phyloP scores from a whole-genome alignment of 2,329 filamentous ascomycete genomes.

The Chaetoscypha palmicola region DNA sequence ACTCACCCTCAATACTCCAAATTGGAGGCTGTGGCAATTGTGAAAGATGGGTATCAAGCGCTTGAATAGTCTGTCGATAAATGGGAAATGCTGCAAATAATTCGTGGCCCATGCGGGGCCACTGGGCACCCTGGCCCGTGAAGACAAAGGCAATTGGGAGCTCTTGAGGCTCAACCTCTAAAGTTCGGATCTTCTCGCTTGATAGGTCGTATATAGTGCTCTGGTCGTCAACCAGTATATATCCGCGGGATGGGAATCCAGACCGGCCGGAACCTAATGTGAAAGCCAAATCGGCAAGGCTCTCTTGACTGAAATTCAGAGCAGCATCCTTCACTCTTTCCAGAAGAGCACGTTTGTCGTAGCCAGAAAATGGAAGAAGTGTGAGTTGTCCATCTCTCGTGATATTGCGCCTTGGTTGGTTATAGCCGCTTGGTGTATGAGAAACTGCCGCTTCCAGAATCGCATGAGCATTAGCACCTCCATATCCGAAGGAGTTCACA shows the following conservation, averaged over 20 bases:
- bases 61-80: conserved; percentile 1
- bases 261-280: conserved; percentile 7
- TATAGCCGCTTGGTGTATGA: conserved; percentile 1
- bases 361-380: conserved; percentile 11
- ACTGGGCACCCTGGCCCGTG: conserved; percentile 23
- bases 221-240: not conserved
- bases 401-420: not conserved
- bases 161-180: not conserved
- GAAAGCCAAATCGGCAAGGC: conserved; percentile 6
- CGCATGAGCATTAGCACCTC: conserved; percentile 41
- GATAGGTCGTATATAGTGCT: not conserved
- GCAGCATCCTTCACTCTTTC: conserved; percentile 1
- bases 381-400: not conserved
- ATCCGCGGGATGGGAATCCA: conserved; percentile 2
- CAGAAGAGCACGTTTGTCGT: conserved; percentile 1
- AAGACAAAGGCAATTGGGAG: conserved; percentile 16
- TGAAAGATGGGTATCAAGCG: conserved; percentile 1
- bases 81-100: conserved; percentile 7
- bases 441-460: conserved; percentile 24
- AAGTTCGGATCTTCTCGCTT: not conserved
- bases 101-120: conserved; percentile 15
- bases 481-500: conserved; percentile 35
- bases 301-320: not conserved
- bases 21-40: conserved; percentile 4
- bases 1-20: conserved; percentile 29